These are phyloP conservation scores for Erucastrum elatum DNA, from an alignment of 345 rosid species.

Conservation along the genomic window DNA sequence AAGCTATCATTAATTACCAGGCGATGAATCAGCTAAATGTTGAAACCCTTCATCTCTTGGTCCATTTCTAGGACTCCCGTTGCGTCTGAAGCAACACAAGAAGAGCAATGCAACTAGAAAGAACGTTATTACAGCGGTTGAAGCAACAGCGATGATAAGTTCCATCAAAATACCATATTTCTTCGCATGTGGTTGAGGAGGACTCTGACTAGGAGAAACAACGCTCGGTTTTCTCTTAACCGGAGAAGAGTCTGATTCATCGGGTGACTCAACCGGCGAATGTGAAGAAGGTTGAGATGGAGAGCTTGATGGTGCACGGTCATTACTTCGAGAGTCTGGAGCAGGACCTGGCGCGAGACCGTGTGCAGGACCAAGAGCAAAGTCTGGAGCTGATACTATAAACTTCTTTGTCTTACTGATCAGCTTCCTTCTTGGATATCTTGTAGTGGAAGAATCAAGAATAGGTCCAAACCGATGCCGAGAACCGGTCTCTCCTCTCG, in stretches of 20 bases:
- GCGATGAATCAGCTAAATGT: constrained; percentile 50
- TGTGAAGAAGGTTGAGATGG: constrained; percentile 19
- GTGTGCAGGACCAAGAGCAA: constrained; percentile 18
- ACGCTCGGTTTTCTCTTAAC: constrained; percentile 15
- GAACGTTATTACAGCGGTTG: constrained; percentile 59
- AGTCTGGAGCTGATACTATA: constrained; percentile 22
- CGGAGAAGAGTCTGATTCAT: constrained; percentile 9
- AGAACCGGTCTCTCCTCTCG: background rate
- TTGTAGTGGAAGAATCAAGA: constrained; percentile 39
- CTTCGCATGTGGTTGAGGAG: constrained; percentile 7
- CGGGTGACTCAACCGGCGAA: constrained; percentile 24
- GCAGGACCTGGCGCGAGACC: constrained; percentile 4
- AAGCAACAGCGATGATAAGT: constrained; percentile 52
- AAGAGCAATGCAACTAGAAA: constrained; percentile 57
- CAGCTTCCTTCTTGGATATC: constrained; percentile 27
- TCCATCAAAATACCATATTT: constrained; percentile 26
- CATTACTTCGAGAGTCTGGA: constrained; percentile 22
- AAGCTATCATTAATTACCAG: constrained; percentile 43
- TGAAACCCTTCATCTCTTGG: constrained; percentile 64
- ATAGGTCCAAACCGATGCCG: constrained; percentile 35
- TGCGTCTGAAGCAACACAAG: constrained; percentile 49
- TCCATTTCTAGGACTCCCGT: constrained; percentile 17
- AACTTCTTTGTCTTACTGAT: constrained; percentile 6
- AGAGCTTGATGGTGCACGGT: constrained; percentile 28
- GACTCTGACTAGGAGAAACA: constrained; percentile 36